Conservation (phyloP, 2,329 filamentous ascomycete genomes). For the Westerdykella ornata region DNA sequence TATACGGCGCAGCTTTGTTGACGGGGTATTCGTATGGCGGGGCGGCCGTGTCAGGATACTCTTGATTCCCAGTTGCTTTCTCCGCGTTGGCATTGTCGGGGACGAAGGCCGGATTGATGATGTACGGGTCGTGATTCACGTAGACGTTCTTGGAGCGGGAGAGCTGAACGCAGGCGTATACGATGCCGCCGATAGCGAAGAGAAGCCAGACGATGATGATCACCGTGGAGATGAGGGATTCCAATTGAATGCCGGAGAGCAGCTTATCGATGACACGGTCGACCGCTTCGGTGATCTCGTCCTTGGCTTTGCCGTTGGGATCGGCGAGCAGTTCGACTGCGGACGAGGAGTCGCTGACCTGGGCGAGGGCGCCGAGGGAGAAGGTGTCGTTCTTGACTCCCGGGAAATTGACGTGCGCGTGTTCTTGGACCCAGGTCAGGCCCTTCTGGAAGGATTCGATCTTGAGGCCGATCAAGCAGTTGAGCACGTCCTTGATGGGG, state of each 20-base stretch:
- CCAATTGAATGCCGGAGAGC: constrained; percentile 60
- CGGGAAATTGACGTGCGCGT: constrained; percentile 78
- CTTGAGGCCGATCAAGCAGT: constrained; percentile 85
- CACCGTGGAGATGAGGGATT: constrained; percentile 70
- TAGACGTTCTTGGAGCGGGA: constrained; percentile 48
- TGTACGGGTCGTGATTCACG: constrained; percentile 44
- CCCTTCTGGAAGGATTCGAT: constrained; percentile 76
- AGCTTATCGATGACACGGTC: constrained; percentile 62
- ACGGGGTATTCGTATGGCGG: constrained; percentile 38
- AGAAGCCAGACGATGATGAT: constrained; percentile 72
- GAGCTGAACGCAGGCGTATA: constrained; percentile 59
- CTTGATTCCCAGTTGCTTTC: constrained; percentile 13
- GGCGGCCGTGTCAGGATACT: constrained; percentile 29
- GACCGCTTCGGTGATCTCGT: constrained; percentile 75
- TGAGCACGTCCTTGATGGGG: constrained; percentile 70
- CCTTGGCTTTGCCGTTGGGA: constrained; percentile 63
- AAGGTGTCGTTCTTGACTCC: constrained; percentile 73
- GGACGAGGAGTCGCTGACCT: constrained; percentile 45
- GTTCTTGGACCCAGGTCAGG: constrained; percentile 85
- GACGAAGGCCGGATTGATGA: constrained; percentile 25
- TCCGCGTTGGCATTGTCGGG: constrained; percentile 2
- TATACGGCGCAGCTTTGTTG: constrained; percentile 44
- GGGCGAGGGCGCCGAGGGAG: constrained; percentile 64
- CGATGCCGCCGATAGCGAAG: constrained; percentile 66
- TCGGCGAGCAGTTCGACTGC: constrained; percentile 71